A percentile compares a stretch with the other conserved stretches of the same genome.
Conservation (phyloP, 345 rosid genomes). For the Erucastrum elatum region DNA sequence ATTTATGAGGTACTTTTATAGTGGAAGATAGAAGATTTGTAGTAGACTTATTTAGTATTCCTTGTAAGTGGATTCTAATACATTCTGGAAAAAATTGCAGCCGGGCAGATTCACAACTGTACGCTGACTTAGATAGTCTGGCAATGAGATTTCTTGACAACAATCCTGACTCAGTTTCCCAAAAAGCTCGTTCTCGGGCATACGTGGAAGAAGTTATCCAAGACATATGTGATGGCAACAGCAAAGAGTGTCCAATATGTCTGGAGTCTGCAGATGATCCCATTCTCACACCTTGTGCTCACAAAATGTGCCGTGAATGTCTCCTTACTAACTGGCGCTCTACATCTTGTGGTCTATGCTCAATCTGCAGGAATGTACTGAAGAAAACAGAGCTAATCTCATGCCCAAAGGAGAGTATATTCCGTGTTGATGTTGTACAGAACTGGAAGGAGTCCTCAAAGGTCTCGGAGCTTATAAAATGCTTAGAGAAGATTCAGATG, state of each 20-base stretch:
- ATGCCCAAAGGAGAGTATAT: constrained; percentile 58
- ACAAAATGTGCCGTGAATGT: constrained; percentile 71
- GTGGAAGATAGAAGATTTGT: too few relatives aligned
- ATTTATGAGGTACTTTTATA: constrained; percentile 54
- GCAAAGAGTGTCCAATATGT: constrained; percentile 66
- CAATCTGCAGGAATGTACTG: constrained; percentile 51
- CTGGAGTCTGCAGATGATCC: constrained; percentile 70
- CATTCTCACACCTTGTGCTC: constrained; percentile 69
- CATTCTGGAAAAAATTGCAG: constrained; percentile 6
- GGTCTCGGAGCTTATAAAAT: constrained; percentile 52
- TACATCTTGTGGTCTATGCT: constrained; percentile 50
- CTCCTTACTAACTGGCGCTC: constrained; percentile 61
- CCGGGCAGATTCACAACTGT: constrained; percentile 50
- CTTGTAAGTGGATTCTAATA: constrained; percentile 14
- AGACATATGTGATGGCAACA: constrained; percentile 49
- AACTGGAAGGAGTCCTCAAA: constrained; percentile 74
- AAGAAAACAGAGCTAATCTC: constrained; percentile 53
- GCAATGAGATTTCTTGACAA: constrained; percentile 58
- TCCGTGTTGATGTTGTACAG: constrained; percentile 53
- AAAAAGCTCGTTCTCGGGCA: constrained; percentile 44
- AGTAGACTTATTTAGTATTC: not conserved
- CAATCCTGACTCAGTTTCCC: constrained; percentile 34
- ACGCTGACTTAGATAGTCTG: constrained; percentile 59
- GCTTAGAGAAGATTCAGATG: constrained; percentile 46
- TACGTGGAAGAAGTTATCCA: constrained; percentile 60